A percentile compares a stretch with the other conserved stretches of the same genome.
phyloP scores from a whole-genome alignment of 169 alveolate species.

The Plasmodium vivax region DNA sequence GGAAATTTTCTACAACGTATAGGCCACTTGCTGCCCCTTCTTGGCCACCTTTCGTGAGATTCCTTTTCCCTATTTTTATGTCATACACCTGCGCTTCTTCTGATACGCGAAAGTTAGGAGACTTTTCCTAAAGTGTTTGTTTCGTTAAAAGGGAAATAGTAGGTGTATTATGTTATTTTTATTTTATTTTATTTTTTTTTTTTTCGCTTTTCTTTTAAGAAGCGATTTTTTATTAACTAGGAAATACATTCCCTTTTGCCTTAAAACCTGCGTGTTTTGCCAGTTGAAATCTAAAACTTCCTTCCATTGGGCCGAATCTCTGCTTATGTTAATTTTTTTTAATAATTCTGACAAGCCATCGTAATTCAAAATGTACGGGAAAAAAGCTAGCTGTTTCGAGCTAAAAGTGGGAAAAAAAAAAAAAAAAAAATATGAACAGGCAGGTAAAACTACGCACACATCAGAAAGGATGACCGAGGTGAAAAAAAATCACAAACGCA shows the following conservation, averaged over 20 bases:
- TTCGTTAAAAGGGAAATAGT: background rate
- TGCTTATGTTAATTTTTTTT: conserved; percentile 41
- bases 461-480: too few species aligned
- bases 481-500: background rate
- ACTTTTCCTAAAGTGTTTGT: conserved; percentile 48
- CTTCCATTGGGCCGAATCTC: conserved; percentile 39
- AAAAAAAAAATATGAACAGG: conserved; percentile 8
- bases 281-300: conserved; percentile 61
- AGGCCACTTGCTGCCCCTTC: background rate
- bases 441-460: too few species aligned
- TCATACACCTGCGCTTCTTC: conserved; percentile 13
- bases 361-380: conserved; percentile 40
- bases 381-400: conserved; percentile 38
- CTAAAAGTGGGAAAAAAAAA: conserved; percentile 10
- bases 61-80: conserved; percentile 14
- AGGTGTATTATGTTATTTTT: background rate
- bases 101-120: conserved; percentile 61
- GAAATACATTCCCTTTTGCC: background rate
- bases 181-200: background rate
- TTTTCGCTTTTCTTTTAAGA: background rate
- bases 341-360: conserved; percentile 68
- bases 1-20: conserved; percentile 61
- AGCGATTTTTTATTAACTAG: background rate
- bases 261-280: conserved; percentile 47
- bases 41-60: background rate